phyloP scores from a whole-genome alignment of 768 basidiomycete species.

The Leucocoprinus birnbaumii region DNA sequence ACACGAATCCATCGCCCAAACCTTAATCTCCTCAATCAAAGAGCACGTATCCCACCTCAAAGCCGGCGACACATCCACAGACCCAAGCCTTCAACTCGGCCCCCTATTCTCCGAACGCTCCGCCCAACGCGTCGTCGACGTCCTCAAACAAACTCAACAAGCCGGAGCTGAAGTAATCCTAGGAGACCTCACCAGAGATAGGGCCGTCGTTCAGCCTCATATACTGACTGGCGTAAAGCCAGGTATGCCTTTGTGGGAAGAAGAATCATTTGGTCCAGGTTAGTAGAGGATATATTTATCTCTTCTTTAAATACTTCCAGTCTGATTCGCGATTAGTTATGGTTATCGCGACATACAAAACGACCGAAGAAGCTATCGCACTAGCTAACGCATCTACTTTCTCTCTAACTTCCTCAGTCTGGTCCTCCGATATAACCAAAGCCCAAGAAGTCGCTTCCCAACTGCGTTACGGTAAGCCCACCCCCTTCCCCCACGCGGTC shows the following conservation, averaged over 20 bases:
- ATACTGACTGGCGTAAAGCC: constrained; percentile 43
- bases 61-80: constrained; percentile 33
- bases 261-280: constrained; percentile 66
- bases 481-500: constrained; percentile 8
- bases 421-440: constrained; percentile 42
- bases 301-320: not conserved
- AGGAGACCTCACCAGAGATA: constrained; percentile 38
- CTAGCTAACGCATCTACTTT: constrained; percentile 54
- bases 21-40: constrained; percentile 32
- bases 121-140: constrained; percentile 40
- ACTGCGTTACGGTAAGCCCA: constrained; percentile 51
- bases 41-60: constrained; percentile 28
- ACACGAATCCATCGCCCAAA: constrained; percentile 35
- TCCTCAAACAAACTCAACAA: constrained; percentile 41
- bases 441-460: constrained; percentile 44
- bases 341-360: constrained; percentile 41
- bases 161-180: constrained; percentile 43
- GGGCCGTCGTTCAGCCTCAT: constrained; percentile 50
- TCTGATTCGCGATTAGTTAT: constrained; percentile 29
- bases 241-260: constrained; percentile 50
- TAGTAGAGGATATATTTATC: not conserved
- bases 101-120: constrained; percentile 42
- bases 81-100: constrained; percentile 26
- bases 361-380: constrained; percentile 50
- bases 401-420: constrained; percentile 48